phyloP scores from a whole-genome alignment of 352 stramenopile species.

The Phytophthora cactorum region DNA sequence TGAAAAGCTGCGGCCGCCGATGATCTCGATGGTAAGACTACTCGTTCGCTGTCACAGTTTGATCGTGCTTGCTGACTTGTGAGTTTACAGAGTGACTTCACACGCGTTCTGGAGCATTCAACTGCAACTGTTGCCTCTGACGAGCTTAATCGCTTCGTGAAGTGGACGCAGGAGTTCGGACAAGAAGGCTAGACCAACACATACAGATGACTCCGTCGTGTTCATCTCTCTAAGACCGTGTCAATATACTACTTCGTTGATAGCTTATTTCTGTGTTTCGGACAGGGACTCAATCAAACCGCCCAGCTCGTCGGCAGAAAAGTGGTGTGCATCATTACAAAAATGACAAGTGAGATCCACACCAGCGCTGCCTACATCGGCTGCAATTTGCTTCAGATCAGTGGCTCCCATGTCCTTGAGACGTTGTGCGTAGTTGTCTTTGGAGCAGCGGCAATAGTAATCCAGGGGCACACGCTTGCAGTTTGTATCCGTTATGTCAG shows the following conservation, averaged over 20 bases:
- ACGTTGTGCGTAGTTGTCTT: constrained; percentile 61
- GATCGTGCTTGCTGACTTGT: background rate
- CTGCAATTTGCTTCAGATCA: constrained; percentile 57
- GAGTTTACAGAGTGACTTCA: constrained; percentile 93
- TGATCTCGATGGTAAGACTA: constrained; percentile 80
- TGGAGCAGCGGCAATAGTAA: constrained; percentile 87
- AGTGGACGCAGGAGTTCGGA: constrained; percentile 99
- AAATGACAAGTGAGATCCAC: constrained; percentile 87
- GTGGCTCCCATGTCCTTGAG: constrained; percentile 57
- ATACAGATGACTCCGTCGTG: constrained; percentile 32
- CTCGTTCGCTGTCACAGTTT: background rate
- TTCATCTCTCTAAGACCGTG: constrained; percentile 32
- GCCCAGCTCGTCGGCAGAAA: constrained; percentile 58
- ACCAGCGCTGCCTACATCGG: constrained; percentile 54
- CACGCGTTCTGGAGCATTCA: constrained; percentile 94
- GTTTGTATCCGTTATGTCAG: constrained; percentile 58
- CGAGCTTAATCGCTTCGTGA: constrained; percentile 97
- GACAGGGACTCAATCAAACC: constrained; percentile 38
- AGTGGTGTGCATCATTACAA: constrained; percentile 83
- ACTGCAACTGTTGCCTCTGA: constrained; percentile 95
- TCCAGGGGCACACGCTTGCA: constrained; percentile 74
- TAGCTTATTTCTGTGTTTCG: constrained; percentile 21
- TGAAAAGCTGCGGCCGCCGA: constrained; percentile 85
- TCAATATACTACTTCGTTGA: constrained; percentile 33
- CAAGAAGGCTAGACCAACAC: constrained; percentile 92